Conservation (phyloP, 495 filamentous ascomycete genomes). For the Aspergillus diversus region DNA sequence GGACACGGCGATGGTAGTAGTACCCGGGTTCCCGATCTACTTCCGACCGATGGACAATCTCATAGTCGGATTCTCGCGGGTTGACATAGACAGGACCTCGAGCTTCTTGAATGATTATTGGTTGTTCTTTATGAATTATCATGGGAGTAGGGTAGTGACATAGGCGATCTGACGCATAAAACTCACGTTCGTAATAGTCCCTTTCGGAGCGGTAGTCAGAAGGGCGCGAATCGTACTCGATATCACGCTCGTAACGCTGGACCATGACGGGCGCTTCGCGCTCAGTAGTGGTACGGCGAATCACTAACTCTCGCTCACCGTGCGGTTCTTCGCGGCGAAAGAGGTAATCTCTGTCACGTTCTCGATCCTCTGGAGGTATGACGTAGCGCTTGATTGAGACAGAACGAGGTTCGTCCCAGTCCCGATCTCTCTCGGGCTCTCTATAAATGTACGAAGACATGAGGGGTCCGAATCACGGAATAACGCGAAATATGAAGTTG, state of each 20-base stretch:
- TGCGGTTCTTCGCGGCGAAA: conserved; percentile 44
- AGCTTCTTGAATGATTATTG: conserved; percentile 78
- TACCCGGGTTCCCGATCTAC: conserved; percentile 59
- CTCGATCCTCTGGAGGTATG: conserved; percentile 49
- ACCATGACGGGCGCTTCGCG: conserved; percentile 44
- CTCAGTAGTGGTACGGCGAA: conserved; percentile 50
- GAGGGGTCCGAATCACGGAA: conserved; percentile 19
- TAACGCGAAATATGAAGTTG: neutral
- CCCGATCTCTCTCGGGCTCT: conserved; percentile 49
- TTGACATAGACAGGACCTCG: conserved; percentile 68
- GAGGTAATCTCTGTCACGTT: conserved; percentile 43
- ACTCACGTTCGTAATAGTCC: conserved; percentile 61
- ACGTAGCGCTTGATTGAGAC: conserved; percentile 56
- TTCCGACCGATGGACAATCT: conserved; percentile 69
- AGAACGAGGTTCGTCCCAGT: conserved; percentile 47
- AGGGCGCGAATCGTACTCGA: conserved; percentile 45
- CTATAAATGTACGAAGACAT: conserved; percentile 54
- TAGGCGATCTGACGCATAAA: conserved; percentile 49
- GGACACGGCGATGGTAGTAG: conserved; percentile 64
- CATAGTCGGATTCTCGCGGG: conserved; percentile 67
- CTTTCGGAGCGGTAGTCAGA: conserved; percentile 53
- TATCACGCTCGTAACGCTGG: conserved; percentile 49
- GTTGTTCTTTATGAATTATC: conserved; percentile 71
- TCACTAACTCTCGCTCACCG: conserved; percentile 52
- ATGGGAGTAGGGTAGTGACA: conserved; percentile 65